Base-by-base conservation (phyloP, 345 rosid species). In the Murraya paniculata region DNA sequence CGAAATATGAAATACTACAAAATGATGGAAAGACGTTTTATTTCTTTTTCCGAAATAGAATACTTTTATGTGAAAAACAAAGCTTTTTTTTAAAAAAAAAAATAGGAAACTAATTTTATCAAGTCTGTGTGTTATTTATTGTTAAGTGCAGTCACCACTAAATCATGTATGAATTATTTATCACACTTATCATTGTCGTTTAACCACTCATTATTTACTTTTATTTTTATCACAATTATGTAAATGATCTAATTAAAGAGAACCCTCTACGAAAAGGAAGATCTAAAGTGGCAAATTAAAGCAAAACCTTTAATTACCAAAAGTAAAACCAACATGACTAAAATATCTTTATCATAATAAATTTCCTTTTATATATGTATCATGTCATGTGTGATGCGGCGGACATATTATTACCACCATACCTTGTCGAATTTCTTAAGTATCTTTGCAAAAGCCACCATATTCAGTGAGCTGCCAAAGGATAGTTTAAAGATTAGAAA, bases 371-470 rank as follows among this genome's bases (percentile, higher is more conserved):
- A 45, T 24, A 33, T 57, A 22, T 28, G 25, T n/a, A n/a, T 6
- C 13, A 48, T 61, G 30, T 58, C 24, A 74, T 66, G 35, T 27
- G 25, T 58, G 21, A 78, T 69, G 25, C 62, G 58, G 67, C 72
- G 68, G 81, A 72, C 45, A 73, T 10, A 41, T 35, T 50, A 7
- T 21, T 50, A 77, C 71, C 59, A 36, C 61, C 61, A 59, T 85
- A 92, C 99, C 99, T 96, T 96, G 84, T 96, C 97, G 76, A 96
- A 96, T 87, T 96, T 96, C 87, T 96, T 96, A 62, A 96, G 84
- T 71, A 96, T 96, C 82, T 96, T 96, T 2, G 91, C 84, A 64
- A 94, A 96, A 19, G 99, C 98, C 81, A 90, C 80, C 93, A 92
- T 89, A 72, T 96, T 96, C 48, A 96, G 76, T 39, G 98, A 88